Evolutionary conservation across 331 rosid genomes (phyloP).

Genomic region (Spiraea crenata): DNA sequence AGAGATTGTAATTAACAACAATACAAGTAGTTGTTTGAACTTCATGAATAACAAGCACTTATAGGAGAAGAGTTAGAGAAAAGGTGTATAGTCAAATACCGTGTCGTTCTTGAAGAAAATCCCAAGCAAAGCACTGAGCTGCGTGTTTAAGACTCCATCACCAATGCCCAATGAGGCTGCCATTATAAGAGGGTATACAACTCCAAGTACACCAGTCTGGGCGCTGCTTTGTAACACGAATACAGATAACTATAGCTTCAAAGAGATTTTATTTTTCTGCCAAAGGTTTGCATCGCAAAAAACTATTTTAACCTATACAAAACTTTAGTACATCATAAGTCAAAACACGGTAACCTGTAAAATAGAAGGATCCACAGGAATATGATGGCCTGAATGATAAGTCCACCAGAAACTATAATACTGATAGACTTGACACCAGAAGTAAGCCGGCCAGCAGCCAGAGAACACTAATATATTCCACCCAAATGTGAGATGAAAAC

Average conservation of each 20-base stretch:
- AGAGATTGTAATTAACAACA: slow-evolving; percentile 1
- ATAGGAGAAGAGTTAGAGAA: not conserved
- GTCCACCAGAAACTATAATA: slow-evolving; percentile 69
- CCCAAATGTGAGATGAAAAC: slow-evolving; percentile 15
- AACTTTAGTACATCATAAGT: not conserved
- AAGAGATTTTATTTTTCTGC: not conserved
- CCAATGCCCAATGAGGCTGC: slow-evolving; percentile 86
- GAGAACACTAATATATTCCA: slow-evolving; percentile 62
- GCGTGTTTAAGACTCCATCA: slow-evolving; percentile 84
- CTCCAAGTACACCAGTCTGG: slow-evolving; percentile 54
- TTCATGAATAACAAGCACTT: not conserved
- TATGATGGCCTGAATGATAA: slow-evolving; percentile 55
- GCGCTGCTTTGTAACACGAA: slow-evolving; percentile 37
- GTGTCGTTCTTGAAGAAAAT: slow-evolving; percentile 79
- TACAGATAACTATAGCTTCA: not conserved
- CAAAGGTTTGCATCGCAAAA: not conserved
- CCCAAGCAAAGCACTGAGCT: slow-evolving; percentile 84
- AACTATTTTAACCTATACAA: not conserved
- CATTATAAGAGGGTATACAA: slow-evolving; percentile 61
- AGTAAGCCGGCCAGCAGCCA: slow-evolving; percentile 92
- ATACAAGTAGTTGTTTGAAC: not conserved
- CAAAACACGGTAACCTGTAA: slow-evolving; percentile 49
- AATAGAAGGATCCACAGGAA: slow-evolving; percentile 63
- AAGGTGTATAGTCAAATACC: slow-evolving; percentile 41
- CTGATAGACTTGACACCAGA: slow-evolving; percentile 82